A percentile compares a stretch with the other conserved stretches of the same genome.
phyloP scores from a whole-genome alignment of 2,329 filamentous ascomycete genomes.

The Nigrospora sphaerica region DNA sequence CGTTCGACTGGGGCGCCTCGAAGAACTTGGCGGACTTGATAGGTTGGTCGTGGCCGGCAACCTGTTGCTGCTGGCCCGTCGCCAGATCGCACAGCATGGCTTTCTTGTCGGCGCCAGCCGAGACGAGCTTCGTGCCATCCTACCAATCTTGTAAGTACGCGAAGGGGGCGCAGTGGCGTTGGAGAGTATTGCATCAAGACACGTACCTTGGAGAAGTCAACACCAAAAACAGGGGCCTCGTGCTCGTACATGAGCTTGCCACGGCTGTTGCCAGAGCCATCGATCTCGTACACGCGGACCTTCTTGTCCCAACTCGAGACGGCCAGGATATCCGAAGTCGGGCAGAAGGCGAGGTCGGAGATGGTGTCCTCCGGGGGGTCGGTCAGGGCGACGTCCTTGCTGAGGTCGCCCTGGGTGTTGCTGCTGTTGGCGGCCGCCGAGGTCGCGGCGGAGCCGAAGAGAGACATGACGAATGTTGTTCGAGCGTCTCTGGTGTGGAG shows the following conservation, averaged over 20 bases:
- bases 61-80: conserved; percentile 58
- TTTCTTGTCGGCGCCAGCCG: conserved; percentile 84
- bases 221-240: conserved; percentile 75
- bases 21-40: conserved; percentile 76
- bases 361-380: conserved; percentile 83
- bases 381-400: conserved; percentile 74
- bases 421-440: conserved; percentile 48
- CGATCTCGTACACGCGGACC: conserved; percentile 92
- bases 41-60: conserved; percentile 79
- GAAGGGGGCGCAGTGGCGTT: not conserved
- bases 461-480: conserved; percentile 49
- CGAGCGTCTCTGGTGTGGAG: not conserved
- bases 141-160: conserved; percentile 27
- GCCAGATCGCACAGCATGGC: conserved; percentile 81
- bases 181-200: not conserved
- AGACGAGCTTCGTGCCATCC: conserved; percentile 87
- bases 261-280: conserved; percentile 66
- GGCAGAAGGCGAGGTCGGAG: conserved; percentile 71
- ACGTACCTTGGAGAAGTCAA: conserved; percentile 81
- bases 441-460: conserved; percentile 49
- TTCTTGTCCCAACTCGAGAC: conserved; percentile 97
- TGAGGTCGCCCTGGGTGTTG: conserved; percentile 77
- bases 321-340: conserved; percentile 67
- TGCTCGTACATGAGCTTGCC: conserved; percentile 84
- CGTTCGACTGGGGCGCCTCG: conserved; percentile 53